A percentile compares a stretch with the other conserved stretches of the same genome.
Evolutionary conservation across 805 yeast genomes (phyloP).

Genomic region (Komagataella pseudopastoris): DNA sequence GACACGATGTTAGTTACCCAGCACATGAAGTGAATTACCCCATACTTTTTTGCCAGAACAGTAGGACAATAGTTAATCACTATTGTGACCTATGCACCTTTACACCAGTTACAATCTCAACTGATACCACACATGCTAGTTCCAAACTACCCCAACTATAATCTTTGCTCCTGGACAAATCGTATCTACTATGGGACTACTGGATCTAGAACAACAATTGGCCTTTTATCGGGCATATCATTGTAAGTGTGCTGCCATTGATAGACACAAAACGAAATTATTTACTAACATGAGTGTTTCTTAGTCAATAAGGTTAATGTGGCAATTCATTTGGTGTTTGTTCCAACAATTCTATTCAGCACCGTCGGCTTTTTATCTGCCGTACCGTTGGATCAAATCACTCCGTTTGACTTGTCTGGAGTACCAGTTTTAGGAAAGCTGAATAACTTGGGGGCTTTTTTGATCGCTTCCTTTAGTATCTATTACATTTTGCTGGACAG

Average conservation of each 20-base stretch:
- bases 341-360: constrained; percentile 62
- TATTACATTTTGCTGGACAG: constrained; percentile 50
- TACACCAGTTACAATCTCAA: background rate
- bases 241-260: constrained; percentile 3
- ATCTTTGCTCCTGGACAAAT: background rate
- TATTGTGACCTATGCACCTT: background rate
- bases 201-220: constrained; percentile 35
- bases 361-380: constrained; percentile 27
- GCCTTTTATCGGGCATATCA: constrained; percentile 38
- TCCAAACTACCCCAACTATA: background rate
- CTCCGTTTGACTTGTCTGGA: background rate
- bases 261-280: background rate
- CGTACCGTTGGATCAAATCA: constrained; percentile 3
- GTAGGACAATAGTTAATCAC: background rate
- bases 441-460: constrained; percentile 31
- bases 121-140: background rate
- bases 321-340: constrained; percentile 61
- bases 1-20: too few species aligned
- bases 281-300: constrained; percentile 25
- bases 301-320: constrained; percentile 40
- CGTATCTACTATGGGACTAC: constrained; percentile 8
- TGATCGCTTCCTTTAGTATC: constrained; percentile 32
- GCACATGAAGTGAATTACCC: background rate
- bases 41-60: background rate
- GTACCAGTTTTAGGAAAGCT: constrained; percentile 6